Evolutionary conservation across 208 protist species (phyloP).

Genomic region (Acanthamoeba pearcei): DNA sequence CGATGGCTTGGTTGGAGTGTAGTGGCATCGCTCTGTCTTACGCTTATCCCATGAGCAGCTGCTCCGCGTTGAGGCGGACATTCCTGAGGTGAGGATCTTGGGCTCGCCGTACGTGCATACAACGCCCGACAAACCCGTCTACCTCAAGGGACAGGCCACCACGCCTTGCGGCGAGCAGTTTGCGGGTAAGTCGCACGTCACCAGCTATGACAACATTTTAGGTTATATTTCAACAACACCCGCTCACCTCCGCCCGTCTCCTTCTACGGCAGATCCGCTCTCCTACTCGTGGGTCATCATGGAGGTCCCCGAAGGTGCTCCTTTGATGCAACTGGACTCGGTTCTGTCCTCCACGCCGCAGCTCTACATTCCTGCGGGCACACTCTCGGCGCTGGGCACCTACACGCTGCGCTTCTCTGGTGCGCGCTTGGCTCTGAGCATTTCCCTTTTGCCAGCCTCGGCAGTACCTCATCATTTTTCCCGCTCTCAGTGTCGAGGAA

Average conservation of each 20-base stretch:
- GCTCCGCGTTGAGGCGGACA: neutral
- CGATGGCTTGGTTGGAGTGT: too few relatives aligned
- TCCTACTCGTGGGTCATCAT: constrained; percentile 66
- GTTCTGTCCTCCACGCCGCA: constrained; percentile 13
- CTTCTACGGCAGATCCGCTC: neutral
- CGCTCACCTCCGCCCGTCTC: neutral
- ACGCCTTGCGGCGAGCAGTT: neutral
- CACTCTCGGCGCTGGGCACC: neutral
- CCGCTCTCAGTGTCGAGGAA: neutral
- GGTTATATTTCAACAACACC: neutral
- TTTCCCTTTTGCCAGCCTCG: neutral
- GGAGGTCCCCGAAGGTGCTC: neutral
- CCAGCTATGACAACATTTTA: neutral
- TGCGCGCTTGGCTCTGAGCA: neutral
- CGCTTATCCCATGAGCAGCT: neutral
- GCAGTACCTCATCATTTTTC: neutral
- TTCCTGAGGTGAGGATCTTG: constrained; percentile 47
- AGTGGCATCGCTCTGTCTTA: neutral
- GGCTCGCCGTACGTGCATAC: neutral
- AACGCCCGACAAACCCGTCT: constrained; percentile 32
- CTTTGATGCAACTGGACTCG: neutral
- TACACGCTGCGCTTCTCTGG: constrained; percentile 4
- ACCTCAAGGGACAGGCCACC: constrained; percentile 63
- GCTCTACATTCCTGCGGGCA: constrained; percentile 57
- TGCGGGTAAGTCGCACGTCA: neutral